Percentiles rank a stretch among this genome's conserved stretches.
Conservation (phyloP, 2,329 filamentous ascomycete species). For the Dactylellina leptospora region DNA sequence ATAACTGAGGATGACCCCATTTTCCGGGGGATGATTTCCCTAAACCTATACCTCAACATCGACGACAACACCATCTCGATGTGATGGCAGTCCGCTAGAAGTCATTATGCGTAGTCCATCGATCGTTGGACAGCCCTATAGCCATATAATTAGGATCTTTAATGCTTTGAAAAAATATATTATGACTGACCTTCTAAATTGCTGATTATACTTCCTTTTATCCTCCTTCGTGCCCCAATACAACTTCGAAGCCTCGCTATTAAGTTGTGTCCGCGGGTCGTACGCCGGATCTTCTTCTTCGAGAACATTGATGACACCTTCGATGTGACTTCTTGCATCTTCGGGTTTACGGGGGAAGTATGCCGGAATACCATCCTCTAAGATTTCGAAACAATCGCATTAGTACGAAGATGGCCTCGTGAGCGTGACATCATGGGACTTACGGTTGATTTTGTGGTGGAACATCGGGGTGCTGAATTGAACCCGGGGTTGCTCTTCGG, state of each 20-base stretch:
- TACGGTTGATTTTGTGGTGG: slow-evolving; percentile 81
- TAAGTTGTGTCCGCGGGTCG: slow-evolving; percentile 86
- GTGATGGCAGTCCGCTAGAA: too few relatives aligned
- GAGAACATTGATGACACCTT: slow-evolving; percentile 80
- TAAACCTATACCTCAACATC: too few relatives aligned
- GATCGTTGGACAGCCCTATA: slow-evolving; percentile 51
- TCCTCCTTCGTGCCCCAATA: slow-evolving; percentile 84
- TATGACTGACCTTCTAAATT: slow-evolving; percentile 72
- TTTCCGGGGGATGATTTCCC: too few relatives aligned
- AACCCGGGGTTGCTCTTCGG: slow-evolving; percentile 85
- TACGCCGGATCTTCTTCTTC: slow-evolving; percentile 89
- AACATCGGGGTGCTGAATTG: slow-evolving; percentile 82
- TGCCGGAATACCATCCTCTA: slow-evolving; percentile 76
- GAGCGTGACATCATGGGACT: too few relatives aligned
- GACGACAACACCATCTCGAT: too few relatives aligned
- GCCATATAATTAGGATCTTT: neutral
- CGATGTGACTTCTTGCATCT: slow-evolving; percentile 82
- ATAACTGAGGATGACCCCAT: too few relatives aligned
- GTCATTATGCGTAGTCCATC: slow-evolving; percentile 49
- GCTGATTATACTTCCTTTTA: slow-evolving; percentile 83
- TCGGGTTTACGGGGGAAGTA: slow-evolving; percentile 78
- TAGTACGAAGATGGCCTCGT: neutral
- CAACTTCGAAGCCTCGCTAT: slow-evolving; percentile 83
- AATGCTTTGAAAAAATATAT: neutral
- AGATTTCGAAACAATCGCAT: neutral